Evolutionary conservation across 2,329 filamentous ascomycete species (phyloP), one percentile per base, ranked within the genome.

Genomic region (Diaporthe humulicola): DNA sequence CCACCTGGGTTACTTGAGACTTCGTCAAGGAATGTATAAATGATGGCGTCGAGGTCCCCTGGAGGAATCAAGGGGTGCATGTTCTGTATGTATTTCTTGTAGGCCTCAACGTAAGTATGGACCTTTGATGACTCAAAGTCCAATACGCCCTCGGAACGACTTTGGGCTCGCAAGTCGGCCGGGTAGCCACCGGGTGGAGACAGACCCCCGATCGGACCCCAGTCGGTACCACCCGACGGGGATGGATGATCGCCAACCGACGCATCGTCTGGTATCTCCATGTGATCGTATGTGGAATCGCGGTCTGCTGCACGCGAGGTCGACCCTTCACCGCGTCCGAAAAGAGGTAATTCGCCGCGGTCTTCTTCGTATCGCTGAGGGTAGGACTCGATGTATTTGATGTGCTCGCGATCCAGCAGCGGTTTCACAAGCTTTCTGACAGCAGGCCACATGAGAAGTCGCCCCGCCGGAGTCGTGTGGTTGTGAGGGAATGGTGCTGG

Each of bases 401-500:
- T 87, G 40, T 86, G 87, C 70, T 88, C 86, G 2, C 81, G 81
- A 30, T 86, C 83, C 72, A 91, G 81, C 36, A 86, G 86, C 66
- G 83, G 84, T 76, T 81, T 87, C 45, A 94, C 91, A 80, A 98
- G 81, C 76, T 88, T 85, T 81, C 87, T 84, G 72, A 97, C 95
- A 0, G 92, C 89, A 0, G 89, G 89, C 92, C 93, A 95, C 61
- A 90, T 88, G 38, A 98, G 86, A 25, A 98, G 86, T 76, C 95
- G 90, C 69, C 97, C 94, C 1, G 95, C 95, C n/a, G 95, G 91
- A 0, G 96, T 98, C 0, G 95, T 97, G 80, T 98, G 96, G 78
- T 98, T 94, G 38, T 92, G 90, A 0, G 95, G 94, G 73, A 98
- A 94, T 2, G 93, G 90, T 19, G 94, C 90, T 77, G 92, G 89